Percentiles rank a stretch among this genome's conserved stretches.
These are phyloP conservation scores for Blastobotrys apis DNA, from an alignment of 1,139 yeast genomes.

Conservation along the genomic window DNA sequence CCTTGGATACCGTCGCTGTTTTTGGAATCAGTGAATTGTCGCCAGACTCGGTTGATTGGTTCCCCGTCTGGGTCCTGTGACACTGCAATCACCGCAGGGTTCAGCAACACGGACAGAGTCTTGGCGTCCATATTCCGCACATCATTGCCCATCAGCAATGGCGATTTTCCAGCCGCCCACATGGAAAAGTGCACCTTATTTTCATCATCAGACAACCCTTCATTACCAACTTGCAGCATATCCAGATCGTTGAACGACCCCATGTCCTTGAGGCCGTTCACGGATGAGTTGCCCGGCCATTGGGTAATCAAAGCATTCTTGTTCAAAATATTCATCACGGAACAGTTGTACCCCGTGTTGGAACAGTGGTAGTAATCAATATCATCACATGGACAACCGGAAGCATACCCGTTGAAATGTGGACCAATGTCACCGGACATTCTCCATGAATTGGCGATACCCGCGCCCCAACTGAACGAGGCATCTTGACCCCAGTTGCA, in stretches of 20 bases:
- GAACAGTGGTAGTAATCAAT: slow-evolving; percentile 27
- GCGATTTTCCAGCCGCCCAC: slow-evolving; percentile 34
- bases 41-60: slow-evolving; percentile 27
- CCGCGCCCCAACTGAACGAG: slow-evolving; percentile 32
- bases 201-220: slow-evolving; percentile 30
- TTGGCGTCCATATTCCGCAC: slow-evolving; percentile 25
- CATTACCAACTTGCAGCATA: slow-evolving; percentile 34
- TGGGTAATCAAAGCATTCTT: slow-evolving; percentile 23
- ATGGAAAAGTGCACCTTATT: slow-evolving; percentile 20
- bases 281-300: slow-evolving; percentile 20
- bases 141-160: slow-evolving; percentile 33
- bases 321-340: slow-evolving; percentile 32
- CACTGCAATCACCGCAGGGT: slow-evolving; percentile 29
- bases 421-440: slow-evolving; percentile 31
- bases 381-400: slow-evolving; percentile 30
- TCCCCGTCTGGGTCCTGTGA: slow-evolving; percentile 29
- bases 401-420: slow-evolving; percentile 28
- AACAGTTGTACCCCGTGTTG: slow-evolving; percentile 30
- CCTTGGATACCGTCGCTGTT: slow-evolving; percentile 19
- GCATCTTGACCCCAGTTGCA: slow-evolving; percentile 36
- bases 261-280: slow-evolving; percentile 26
- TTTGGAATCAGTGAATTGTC: slow-evolving; percentile 14
- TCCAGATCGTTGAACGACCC: slow-evolving; percentile 35
- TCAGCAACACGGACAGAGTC: slow-evolving; percentile 25
- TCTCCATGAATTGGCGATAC: slow-evolving; percentile 34